Evolutionary conservation across 495 filamentous ascomycete genomes (phyloP).

Genomic region (Geoglossum glabrum): DNA sequence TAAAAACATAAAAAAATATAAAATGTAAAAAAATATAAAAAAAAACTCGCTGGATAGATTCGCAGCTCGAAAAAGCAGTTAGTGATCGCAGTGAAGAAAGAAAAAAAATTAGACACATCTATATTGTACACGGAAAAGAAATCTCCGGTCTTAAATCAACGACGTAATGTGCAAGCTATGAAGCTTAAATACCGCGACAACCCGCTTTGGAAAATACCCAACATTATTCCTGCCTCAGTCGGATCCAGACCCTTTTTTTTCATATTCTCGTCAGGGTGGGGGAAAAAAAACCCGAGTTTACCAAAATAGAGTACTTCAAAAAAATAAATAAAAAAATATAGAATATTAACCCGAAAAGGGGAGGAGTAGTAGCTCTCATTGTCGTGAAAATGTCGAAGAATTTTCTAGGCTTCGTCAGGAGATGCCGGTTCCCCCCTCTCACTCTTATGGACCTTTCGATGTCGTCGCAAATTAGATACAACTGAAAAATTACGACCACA

Average conservation of each 20-base stretch:
- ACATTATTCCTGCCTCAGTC: not conserved
- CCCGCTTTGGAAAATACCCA: not conserved
- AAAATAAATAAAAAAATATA: not conserved
- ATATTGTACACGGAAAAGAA: not conserved
- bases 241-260: too few relatives aligned
- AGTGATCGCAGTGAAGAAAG: too few relatives aligned
- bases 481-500: conserved; percentile 96
- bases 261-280: too few relatives aligned
- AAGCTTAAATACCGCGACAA: not conserved
- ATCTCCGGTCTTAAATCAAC: not conserved
- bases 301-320: too few relatives aligned
- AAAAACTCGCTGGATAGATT: not conserved
- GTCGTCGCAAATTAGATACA: conserved; percentile 84
- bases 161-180: not conserved
- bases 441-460: conserved; percentile 91
- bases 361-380: not conserved
- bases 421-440: conserved; percentile 21
- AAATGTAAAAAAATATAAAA: too few relatives aligned
- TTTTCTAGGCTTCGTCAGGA: not conserved
- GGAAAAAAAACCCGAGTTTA: too few relatives aligned
- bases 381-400: not conserved
- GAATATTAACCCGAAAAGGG: not conserved
- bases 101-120: not conserved
- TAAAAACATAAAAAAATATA: too few relatives aligned
- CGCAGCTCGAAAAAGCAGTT: too few relatives aligned